Conservation (phyloP, 2,329 filamentous ascomycete genomes). For the Penicillium freii region DNA sequence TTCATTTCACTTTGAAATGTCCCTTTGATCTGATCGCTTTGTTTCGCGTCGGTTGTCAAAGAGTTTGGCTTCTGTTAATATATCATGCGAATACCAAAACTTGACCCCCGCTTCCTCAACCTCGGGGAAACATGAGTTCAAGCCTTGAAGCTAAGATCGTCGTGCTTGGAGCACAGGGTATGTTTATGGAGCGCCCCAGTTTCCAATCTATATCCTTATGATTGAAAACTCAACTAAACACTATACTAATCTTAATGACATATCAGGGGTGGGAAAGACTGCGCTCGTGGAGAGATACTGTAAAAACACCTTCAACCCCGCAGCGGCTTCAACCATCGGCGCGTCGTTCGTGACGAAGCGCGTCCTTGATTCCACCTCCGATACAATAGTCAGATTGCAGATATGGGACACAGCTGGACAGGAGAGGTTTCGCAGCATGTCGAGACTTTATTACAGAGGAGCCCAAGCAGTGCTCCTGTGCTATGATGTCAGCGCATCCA, state of each 20-base stretch:
- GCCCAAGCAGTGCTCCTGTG: slow-evolving; percentile 92
- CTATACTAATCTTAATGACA: slow-evolving; percentile 2
- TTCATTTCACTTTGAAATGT: not conserved
- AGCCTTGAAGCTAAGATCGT: slow-evolving; percentile 54
- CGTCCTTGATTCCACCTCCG: slow-evolving; percentile 77
- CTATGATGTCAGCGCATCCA: slow-evolving; percentile 59
- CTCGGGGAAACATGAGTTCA: slow-evolving; percentile 44
- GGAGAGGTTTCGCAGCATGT: slow-evolving; percentile 92
- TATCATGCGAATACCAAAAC: slow-evolving; percentile 34
- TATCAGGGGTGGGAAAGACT: slow-evolving; percentile 53
- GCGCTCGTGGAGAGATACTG: slow-evolving; percentile 53
- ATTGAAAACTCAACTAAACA: not conserved
- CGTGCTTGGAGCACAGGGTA: slow-evolving; percentile 52
- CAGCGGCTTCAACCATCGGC: slow-evolving; percentile 66
- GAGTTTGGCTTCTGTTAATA: not conserved
- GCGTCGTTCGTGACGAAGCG: slow-evolving; percentile 78
- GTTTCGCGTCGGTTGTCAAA: not conserved
- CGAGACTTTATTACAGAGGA: slow-evolving; percentile 91
- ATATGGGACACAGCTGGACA: slow-evolving; percentile 98
- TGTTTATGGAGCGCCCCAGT: not conserved
- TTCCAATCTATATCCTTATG: not conserved
- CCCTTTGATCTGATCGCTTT: not conserved
- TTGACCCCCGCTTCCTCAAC: slow-evolving; percentile 27
- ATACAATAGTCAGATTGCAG: slow-evolving; percentile 84
- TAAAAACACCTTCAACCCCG: slow-evolving; percentile 45